Percentiles rank a stretch among this genome's conserved stretches.
Conservation (phyloP, 148 eudicot genomes). For the Rhododendron kiyosumense region DNA sequence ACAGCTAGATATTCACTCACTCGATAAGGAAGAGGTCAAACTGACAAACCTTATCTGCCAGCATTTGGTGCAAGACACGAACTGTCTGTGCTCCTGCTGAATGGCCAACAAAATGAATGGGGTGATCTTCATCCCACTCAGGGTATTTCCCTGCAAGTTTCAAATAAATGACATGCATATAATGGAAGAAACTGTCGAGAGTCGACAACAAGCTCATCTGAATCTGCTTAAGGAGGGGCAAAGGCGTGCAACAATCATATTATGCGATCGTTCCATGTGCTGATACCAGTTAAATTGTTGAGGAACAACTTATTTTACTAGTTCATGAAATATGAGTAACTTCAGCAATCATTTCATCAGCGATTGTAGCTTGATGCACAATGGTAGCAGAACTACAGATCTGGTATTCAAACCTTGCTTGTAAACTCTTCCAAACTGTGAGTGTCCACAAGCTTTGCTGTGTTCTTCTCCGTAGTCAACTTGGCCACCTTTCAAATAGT, state of each 20-base stretch:
- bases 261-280: not conserved
- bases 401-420: slow-evolving; percentile 46
- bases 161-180: not conserved
- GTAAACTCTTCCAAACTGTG: slow-evolving; percentile 72
- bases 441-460: slow-evolving; percentile 81
- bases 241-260: not conserved
- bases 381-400: not conserved
- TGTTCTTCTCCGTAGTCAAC: slow-evolving; percentile 97
- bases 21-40: not conserved
- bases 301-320: not conserved
- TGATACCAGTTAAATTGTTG: not conserved
- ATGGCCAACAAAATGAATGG: slow-evolving; percentile 94
- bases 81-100: slow-evolving; percentile 90
- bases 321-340: not conserved
- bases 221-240: not conserved
- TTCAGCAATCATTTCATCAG: not conserved
- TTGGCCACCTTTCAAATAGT: slow-evolving; percentile 89
- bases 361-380: not conserved
- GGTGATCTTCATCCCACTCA: slow-evolving; percentile 93
- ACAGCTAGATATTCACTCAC: not conserved
- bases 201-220: not conserved
- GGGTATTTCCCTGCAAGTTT: slow-evolving; percentile 56
- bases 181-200: not conserved
- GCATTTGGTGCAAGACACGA: slow-evolving; percentile 91
- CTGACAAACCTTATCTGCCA: slow-evolving; percentile 68